Evolutionary conservation across 2,329 filamentous ascomycete species (phyloP), one percentile per base, ranked within the genome.

Genomic region (Calonectria pteridis): DNA sequence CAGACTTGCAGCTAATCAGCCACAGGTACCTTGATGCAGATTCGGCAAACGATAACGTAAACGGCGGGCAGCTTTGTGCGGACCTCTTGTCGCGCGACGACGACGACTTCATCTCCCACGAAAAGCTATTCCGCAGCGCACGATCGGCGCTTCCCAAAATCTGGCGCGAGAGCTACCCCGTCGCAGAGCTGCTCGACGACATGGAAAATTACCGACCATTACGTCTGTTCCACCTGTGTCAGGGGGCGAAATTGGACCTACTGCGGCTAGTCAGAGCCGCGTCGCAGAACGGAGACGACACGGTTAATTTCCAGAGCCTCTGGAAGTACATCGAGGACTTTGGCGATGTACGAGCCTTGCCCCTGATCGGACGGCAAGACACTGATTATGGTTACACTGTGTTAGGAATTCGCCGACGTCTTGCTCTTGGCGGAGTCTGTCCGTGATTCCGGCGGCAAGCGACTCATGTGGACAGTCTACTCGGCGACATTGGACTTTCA

Each of bases 401-500:
- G 20, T 23, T 23, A 79, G 77, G 77, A 79, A 77, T 79, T 79
- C 11, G 33, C 59, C 3, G 77, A 79, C 7, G 73, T 79, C 2
- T 10, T 79, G 1, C 59, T 79, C 0, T 9, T 79, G 0, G 77
- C 77, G 0, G 70, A 70, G 0, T 65, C 69, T 1, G 37, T 40
- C 0, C 50, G 76, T 2, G 28, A 9, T 1, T 77, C 77, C 0
- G 68, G 77, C 0, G 77, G 77, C 0, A 79, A 79, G n/a, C 74
- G 77, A 0, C 70, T 79, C 14, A 79, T 79, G 62, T 79, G 77
- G 77, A 79, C 77, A 0, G 77, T 79, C 9, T 79, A 78, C 20
- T 69, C 75, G 1, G 75, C 77, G 3, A 62, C 75, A 0, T 46
- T 79, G 0, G 77, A 79, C n/a, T 79, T 75, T 20, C 71, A 79